Conservation (phyloP, 2,329 filamentous ascomycete species). For the Fusarium albosuccineum region DNA sequence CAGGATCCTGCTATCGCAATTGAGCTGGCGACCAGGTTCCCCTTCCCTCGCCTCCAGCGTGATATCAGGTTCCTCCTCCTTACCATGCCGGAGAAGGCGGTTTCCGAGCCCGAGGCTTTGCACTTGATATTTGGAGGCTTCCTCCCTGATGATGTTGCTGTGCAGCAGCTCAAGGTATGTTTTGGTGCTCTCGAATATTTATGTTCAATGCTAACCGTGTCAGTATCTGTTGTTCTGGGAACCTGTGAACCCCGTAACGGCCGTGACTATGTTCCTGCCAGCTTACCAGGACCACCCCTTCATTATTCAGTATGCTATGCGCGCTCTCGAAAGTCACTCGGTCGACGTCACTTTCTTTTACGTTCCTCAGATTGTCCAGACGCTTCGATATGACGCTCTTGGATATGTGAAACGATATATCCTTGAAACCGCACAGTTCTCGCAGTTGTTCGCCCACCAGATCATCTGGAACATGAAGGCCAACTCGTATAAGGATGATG, state of each 20-base stretch:
- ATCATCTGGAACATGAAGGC: constrained; percentile 99
- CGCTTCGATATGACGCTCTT: constrained; percentile 89
- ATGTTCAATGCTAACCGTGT: constrained; percentile 29
- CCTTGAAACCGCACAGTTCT: constrained; percentile 95
- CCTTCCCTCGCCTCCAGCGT: constrained; percentile 76
- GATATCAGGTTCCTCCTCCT: constrained; percentile 86
- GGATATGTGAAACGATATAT: constrained; percentile 98
- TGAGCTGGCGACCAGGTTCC: constrained; percentile 84
- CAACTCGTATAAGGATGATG: constrained; percentile 97
- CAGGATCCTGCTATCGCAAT: constrained; percentile 90
- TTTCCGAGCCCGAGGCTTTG: constrained; percentile 85
- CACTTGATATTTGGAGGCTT: constrained; percentile 83
- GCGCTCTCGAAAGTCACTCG: constrained; percentile 91
- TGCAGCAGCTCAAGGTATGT: constrained; percentile 83
- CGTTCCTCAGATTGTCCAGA: constrained; percentile 97
- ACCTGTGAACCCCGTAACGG: constrained; percentile 91
- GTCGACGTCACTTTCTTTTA: constrained; percentile 99
- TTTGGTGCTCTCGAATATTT: background rate
- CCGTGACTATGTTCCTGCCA: constrained; percentile 92
- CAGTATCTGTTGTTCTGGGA: constrained; percentile 94
- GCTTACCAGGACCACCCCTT: constrained; percentile 92
- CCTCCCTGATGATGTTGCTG: constrained; percentile 81
- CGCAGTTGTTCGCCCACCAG: constrained; percentile 98
- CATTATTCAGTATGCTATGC: constrained; percentile 96
- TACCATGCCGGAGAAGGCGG: constrained; percentile 84